These are phyloP conservation scores for Pythium diclinum DNA, from an alignment of 352 stramenopile species.

Conservation along the genomic window DNA sequence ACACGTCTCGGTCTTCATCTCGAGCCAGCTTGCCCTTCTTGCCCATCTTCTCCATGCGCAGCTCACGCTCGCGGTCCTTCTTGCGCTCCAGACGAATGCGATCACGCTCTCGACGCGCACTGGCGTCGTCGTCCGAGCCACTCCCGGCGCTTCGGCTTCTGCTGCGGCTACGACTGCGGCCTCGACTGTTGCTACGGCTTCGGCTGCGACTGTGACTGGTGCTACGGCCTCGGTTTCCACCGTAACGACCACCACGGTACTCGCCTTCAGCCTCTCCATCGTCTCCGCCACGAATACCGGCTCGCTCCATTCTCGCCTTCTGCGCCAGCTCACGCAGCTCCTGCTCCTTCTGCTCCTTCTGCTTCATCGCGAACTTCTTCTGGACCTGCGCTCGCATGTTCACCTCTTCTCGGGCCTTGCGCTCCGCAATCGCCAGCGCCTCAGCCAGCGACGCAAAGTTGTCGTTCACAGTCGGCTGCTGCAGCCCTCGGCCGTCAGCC, in stretches of 20 bases:
- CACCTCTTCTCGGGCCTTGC: slow-evolving; percentile 96
- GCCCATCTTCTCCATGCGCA: slow-evolving; percentile 94
- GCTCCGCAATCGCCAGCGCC: slow-evolving; percentile 96
- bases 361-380: slow-evolving; percentile 86
- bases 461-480: slow-evolving; percentile 96
- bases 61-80: slow-evolving; percentile 92
- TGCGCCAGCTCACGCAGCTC: slow-evolving; percentile 93
- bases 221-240: slow-evolving; percentile 17
- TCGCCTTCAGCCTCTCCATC: slow-evolving; percentile 37
- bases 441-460: slow-evolving; percentile 98
- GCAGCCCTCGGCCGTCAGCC: slow-evolving; percentile 94
- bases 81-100: slow-evolving; percentile 90
- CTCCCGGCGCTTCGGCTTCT: slow-evolving; percentile 18
- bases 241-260: slow-evolving; percentile 21
- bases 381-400: slow-evolving; percentile 91
- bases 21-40: slow-evolving; percentile 90
- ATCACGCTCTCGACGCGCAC: slow-evolving; percentile 50
- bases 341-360: slow-evolving; percentile 96
- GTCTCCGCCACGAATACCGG: slow-evolving; percentile 45
- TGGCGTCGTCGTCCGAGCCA: slow-evolving; percentile 38
- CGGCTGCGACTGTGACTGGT: slow-evolving; percentile 18
- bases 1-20: slow-evolving; percentile 96
- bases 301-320: slow-evolving; percentile 91
- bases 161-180: slow-evolving; percentile 2
- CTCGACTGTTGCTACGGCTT: slow-evolving; percentile 15